These are phyloP conservation scores for Chrysosporium queenslandicum DNA, from an alignment of 2,329 filamentous ascomycete genomes.

Conservation along the genomic window DNA sequence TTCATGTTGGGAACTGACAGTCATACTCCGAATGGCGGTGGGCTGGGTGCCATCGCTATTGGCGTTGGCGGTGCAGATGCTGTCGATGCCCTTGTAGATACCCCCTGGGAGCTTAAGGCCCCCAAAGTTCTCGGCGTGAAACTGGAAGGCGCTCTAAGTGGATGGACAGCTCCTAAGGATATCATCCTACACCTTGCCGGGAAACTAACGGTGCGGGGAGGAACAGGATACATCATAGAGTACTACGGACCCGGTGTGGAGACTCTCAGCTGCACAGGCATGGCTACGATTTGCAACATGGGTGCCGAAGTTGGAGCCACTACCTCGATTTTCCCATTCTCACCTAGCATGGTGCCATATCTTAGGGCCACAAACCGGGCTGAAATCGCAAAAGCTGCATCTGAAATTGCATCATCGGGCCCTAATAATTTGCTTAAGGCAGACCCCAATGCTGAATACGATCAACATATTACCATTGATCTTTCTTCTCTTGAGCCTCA, in stretches of 20 bases:
- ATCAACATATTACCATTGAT: slow-evolving; percentile 83
- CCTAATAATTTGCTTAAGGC: slow-evolving; percentile 60
- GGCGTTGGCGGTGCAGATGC: slow-evolving; percentile 95
- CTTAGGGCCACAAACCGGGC: slow-evolving; percentile 71
- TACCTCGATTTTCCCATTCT: slow-evolving; percentile 91
- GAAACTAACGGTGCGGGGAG: slow-evolving; percentile 80
- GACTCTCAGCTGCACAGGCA: slow-evolving; percentile 80
- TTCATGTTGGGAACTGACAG: slow-evolving; percentile 99
- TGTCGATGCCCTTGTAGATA: slow-evolving; percentile 90
- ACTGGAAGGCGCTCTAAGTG: slow-evolving; percentile 70
- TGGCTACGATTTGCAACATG: slow-evolving; percentile 90
- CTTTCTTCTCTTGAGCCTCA: slow-evolving; percentile 84
- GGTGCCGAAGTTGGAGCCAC: slow-evolving; percentile 84
- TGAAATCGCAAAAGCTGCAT: slow-evolving; percentile 58
- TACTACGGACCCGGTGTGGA: slow-evolving; percentile 87
- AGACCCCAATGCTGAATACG: slow-evolving; percentile 75
- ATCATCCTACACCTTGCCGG: slow-evolving; percentile 86
- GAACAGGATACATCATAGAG: slow-evolving; percentile 89
- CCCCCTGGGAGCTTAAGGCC: slow-evolving; percentile 95
- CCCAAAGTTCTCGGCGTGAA: slow-evolving; percentile 81
- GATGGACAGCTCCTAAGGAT: slow-evolving; percentile 93
- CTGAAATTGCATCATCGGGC: slow-evolving; percentile 49
- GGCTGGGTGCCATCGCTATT: slow-evolving; percentile 85
- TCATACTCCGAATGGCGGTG: slow-evolving; percentile 95
- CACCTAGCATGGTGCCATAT: slow-evolving; percentile 71